Percentiles rank a stretch among this genome's conserved stretches.
phyloP scores from a whole-genome alignment of 148 eudicot genomes.

The Spergularia bocconei region DNA sequence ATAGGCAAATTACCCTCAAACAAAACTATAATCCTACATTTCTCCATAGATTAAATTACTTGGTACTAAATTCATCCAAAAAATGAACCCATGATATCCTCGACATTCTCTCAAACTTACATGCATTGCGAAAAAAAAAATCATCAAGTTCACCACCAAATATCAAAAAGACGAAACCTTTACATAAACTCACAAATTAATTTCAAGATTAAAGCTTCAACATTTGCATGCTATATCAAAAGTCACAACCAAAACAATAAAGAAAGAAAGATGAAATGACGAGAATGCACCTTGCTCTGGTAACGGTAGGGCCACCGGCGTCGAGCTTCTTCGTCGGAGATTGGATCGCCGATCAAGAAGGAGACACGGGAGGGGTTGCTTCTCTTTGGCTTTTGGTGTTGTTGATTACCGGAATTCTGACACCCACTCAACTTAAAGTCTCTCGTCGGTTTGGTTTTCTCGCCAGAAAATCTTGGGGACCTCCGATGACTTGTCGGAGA shows the following conservation, averaged over 20 bases:
- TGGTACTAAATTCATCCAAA: not conserved
- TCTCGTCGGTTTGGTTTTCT: not conserved
- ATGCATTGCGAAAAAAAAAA: not conserved
- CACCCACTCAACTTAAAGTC: constrained; percentile 7
- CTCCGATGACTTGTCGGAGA: constrained; percentile 1
- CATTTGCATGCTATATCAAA: not conserved
- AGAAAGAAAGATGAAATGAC: not conserved
- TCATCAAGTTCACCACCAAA: not conserved
- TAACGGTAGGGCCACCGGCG: constrained; percentile 49
- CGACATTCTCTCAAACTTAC: not conserved
- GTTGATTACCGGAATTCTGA: not conserved
- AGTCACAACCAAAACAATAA: not conserved
- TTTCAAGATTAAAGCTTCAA: not conserved
- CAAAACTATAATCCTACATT: not conserved
- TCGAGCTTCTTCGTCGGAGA: constrained; percentile 41
- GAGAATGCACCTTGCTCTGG: constrained; percentile 32
- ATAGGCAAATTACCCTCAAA: not conserved
- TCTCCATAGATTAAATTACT: not conserved
- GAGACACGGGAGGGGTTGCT: constrained; percentile 9
- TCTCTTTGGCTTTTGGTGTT: not conserved
- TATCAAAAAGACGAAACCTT: too few species aligned
- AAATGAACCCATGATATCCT: not conserved
- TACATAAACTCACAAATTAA: too few species aligned
- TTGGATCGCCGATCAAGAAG: constrained; percentile 44
- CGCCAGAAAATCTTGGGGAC: constrained; percentile 27